phyloP scores from a whole-genome alignment of 2,329 filamentous ascomycete species.

The Colletotrichum kahawae region DNA sequence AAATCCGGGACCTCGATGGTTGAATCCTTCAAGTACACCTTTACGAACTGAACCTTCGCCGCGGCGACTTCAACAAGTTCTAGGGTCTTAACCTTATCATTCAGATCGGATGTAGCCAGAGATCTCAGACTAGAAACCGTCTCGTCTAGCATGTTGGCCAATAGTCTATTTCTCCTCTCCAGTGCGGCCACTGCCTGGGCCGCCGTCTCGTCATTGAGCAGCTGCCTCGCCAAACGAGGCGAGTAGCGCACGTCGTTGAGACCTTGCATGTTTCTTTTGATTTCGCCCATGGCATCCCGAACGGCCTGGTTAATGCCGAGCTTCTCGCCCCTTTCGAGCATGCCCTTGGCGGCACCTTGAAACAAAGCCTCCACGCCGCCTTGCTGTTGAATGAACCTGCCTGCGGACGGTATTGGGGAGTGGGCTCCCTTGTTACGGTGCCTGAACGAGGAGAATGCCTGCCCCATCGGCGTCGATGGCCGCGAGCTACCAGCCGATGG shows the following conservation, averaged over 20 bases:
- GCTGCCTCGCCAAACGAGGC: constrained; percentile 40
- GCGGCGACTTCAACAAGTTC: constrained; percentile 63
- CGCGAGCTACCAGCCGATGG: constrained; percentile 16
- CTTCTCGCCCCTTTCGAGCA: constrained; percentile 75
- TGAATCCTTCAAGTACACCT: constrained; percentile 64
- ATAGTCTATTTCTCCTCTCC: constrained; percentile 68
- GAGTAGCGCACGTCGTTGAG: constrained; percentile 62
- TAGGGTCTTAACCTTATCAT: constrained; percentile 53
- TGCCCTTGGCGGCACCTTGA: constrained; percentile 77
- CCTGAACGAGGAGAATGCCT: constrained; percentile 35
- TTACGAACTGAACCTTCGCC: constrained; percentile 70
- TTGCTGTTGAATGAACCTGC: constrained; percentile 58
- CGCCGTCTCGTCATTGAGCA: constrained; percentile 39
- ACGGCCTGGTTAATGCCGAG: constrained; percentile 82
- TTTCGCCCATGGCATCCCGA: constrained; percentile 81
- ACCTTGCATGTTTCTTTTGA: constrained; percentile 75
- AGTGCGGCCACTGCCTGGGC: constrained; percentile 51
- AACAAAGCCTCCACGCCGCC: constrained; percentile 73
- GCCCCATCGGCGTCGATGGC: constrained; percentile 25
- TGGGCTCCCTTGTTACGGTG: constrained; percentile 44
- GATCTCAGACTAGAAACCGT: constrained; percentile 68
- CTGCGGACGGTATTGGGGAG: constrained; percentile 52
- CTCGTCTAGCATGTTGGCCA: constrained; percentile 72
- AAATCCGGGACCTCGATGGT: constrained; percentile 53
- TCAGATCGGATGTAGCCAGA: constrained; percentile 55